phyloP scores from a whole-genome alignment of 2,329 filamentous ascomycete species.

The Diaporthe australafricana region DNA sequence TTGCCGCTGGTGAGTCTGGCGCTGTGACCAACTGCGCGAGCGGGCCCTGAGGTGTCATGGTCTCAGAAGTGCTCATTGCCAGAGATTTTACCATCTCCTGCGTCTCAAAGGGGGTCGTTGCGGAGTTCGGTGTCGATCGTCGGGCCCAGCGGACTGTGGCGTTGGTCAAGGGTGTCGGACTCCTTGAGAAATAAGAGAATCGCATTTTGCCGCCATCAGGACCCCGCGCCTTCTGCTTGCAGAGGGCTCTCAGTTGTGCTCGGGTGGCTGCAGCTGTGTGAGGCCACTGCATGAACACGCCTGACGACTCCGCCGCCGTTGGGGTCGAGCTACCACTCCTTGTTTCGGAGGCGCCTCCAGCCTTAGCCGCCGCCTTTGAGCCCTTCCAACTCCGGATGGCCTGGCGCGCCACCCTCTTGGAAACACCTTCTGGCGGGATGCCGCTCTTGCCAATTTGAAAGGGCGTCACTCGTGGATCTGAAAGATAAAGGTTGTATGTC shows the following conservation, averaged over 20 bases:
- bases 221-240: slow-evolving; percentile 63
- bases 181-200: slow-evolving; percentile 61
- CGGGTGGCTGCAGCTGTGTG: slow-evolving; percentile 73
- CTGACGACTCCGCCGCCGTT: slow-evolving; percentile 57
- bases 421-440: slow-evolving; percentile 74
- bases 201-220: slow-evolving; percentile 52
- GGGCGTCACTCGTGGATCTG: slow-evolving; percentile 75
- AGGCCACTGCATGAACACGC: slow-evolving; percentile 70
- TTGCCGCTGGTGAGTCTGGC: slow-evolving; percentile 40
- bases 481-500: slow-evolving; percentile 72
- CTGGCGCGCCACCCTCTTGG: slow-evolving; percentile 73
- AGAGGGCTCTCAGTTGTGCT: slow-evolving; percentile 71
- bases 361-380: slow-evolving; percentile 55
- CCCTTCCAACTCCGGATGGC: slow-evolving; percentile 76
- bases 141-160: slow-evolving; percentile 62
- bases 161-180: slow-evolving; percentile 67
- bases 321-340: slow-evolving; percentile 69
- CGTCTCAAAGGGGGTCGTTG: slow-evolving; percentile 65
- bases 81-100: slow-evolving; percentile 74
- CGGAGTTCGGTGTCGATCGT: slow-evolving; percentile 58
- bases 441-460: slow-evolving; percentile 72
- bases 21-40: slow-evolving; percentile 69
- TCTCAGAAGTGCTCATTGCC: slow-evolving; percentile 70
- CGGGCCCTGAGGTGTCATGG: slow-evolving; percentile 72
- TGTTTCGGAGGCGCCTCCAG: slow-evolving; percentile 32